phyloP scores from a whole-genome alignment of 2,329 filamentous ascomycete genomes.

The Penicillium nordicum region DNA sequence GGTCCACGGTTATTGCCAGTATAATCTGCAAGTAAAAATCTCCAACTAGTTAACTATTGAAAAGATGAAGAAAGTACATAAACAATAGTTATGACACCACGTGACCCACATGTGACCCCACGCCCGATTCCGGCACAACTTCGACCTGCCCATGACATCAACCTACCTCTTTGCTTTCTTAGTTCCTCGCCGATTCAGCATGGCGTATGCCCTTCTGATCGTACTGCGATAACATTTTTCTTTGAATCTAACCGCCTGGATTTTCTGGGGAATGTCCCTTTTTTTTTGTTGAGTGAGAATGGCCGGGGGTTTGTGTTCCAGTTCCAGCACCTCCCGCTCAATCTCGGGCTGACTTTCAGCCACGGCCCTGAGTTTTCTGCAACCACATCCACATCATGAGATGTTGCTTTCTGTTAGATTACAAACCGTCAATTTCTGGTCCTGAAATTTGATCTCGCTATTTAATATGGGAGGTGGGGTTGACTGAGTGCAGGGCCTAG shows the following conservation, averaged over 20 bases:
- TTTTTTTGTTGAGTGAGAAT: neutral
- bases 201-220: neutral
- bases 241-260: neutral
- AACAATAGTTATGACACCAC: neutral
- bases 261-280: neutral
- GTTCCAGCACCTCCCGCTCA: constrained; percentile 9
- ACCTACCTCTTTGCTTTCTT: neutral
- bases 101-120: constrained; percentile 4
- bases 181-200: neutral
- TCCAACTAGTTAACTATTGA: neutral
- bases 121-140: constrained; percentile 2
- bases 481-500: constrained; percentile 1
- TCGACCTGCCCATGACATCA: constrained; percentile 10
- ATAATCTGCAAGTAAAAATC: neutral
- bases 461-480: constrained; percentile 1
- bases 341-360: constrained; percentile 7
- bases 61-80: neutral
- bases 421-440: neutral
- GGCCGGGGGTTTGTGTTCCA: constrained; percentile 3
- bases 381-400: neutral
- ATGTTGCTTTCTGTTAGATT: constrained; percentile 7
- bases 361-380: neutral
- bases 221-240: neutral
- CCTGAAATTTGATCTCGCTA: neutral
- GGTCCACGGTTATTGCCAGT: neutral